Conservation (phyloP, 2,329 filamentous ascomycete genomes). For the Curvularia spicifera region DNA sequence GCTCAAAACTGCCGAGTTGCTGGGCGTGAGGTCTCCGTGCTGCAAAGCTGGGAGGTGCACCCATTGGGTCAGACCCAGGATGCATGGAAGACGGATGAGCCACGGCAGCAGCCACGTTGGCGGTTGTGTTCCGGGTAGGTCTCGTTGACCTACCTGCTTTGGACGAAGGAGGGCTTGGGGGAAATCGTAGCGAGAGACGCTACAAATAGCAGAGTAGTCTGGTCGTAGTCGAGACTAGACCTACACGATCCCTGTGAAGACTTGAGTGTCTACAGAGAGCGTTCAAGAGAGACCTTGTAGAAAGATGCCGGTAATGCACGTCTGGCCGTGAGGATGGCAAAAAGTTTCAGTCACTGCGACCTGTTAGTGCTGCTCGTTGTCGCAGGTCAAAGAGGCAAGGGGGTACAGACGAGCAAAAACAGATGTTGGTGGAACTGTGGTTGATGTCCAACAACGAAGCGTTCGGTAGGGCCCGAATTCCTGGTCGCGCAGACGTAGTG, state of each 20-base stretch:
- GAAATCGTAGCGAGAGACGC: slow-evolving; percentile 49
- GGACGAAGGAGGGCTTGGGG: slow-evolving; percentile 51
- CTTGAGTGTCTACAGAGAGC: slow-evolving; percentile 57
- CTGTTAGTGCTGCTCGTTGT: slow-evolving; percentile 48
- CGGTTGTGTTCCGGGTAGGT: slow-evolving; percentile 54
- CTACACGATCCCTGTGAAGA: slow-evolving; percentile 58
- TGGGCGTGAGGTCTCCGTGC: slow-evolving; percentile 73
- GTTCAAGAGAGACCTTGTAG: no score
- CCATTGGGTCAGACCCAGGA: slow-evolving; percentile 66
- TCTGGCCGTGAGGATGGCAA: slow-evolving; percentile 53
- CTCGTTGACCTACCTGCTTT: slow-evolving; percentile 52
- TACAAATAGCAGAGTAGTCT: slow-evolving; percentile 47
- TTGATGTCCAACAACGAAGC: slow-evolving; percentile 42
- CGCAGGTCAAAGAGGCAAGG: slow-evolving; percentile 46
- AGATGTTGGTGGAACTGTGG: slow-evolving; percentile 47
- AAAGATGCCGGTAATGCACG: slow-evolving; percentile 49
- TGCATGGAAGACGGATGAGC: slow-evolving; percentile 67
- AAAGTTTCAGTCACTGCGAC: slow-evolving; percentile 50
- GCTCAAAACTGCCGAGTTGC: slow-evolving; percentile 71
- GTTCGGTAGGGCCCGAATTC: slow-evolving; percentile 52
- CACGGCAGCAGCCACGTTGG: slow-evolving; percentile 68
- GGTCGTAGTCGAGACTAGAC: slow-evolving; percentile 51
- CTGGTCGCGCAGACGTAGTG: slow-evolving; percentile 58
- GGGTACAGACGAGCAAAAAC: slow-evolving; percentile 50
- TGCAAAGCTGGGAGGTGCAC: slow-evolving; percentile 69